phyloP scores from a whole-genome alignment of 192 early-diverging fungal genomes.

The Backusella luteola region DNA sequence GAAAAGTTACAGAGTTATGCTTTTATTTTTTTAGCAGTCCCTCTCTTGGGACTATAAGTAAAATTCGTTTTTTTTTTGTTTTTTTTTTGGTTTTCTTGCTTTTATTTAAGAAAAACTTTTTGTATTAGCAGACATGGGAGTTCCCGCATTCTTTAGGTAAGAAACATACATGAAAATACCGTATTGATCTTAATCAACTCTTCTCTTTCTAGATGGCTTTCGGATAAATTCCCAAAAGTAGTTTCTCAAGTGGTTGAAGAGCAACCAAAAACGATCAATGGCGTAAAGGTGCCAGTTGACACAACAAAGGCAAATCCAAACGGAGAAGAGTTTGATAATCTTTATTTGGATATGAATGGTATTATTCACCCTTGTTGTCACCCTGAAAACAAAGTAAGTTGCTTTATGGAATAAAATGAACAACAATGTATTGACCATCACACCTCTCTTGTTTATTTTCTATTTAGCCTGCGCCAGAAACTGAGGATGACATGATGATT shows the following conservation, averaged over 20 bases:
- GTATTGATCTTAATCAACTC: not conserved
- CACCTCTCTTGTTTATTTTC: not conserved
- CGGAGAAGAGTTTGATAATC: conserved; percentile 88
- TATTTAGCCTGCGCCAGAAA: conserved; percentile 64
- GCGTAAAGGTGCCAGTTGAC: conserved; percentile 80
- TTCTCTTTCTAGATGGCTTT: conserved; percentile 58
- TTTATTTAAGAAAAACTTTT: not conserved
- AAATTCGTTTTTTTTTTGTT: not conserved
- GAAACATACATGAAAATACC: not conserved
- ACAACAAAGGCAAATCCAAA: conserved; percentile 89
- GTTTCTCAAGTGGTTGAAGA: conserved; percentile 74
- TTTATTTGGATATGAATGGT: conserved; percentile 99
- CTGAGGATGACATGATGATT: conserved; percentile 93
- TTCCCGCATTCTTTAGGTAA: conserved; percentile 75
- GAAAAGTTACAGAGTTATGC: not conserved
- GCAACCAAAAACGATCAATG: conserved; percentile 64
- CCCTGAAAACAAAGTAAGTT: conserved; percentile 64
- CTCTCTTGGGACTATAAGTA: not conserved
- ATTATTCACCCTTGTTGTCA: conserved; percentile 88
- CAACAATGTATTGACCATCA: not conserved
- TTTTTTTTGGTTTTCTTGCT: not conserved
- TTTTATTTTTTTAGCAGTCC: not conserved
- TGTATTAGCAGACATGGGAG: conserved; percentile 58
- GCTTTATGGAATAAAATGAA: not conserved
- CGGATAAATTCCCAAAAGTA: conserved; percentile 74